Base-by-base conservation (phyloP, 768 basidiomycete species). In the Termitomyces heimii region DNA sequence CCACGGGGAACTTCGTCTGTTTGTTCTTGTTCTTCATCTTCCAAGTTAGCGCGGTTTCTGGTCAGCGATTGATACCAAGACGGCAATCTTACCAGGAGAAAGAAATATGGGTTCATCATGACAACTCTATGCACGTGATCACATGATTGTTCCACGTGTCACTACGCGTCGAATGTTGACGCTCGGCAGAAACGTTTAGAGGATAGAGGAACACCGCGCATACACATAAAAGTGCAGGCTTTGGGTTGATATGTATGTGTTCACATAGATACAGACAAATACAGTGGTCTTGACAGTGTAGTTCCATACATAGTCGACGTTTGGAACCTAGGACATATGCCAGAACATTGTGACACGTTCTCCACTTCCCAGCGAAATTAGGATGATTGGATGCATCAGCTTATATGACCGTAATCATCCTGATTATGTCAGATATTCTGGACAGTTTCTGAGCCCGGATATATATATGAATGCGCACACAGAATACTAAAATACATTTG, bases 11-110 rank as follows among this genome's bases (percentile, higher is more conserved):
- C 64, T 92, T 91, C 10, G 92, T 93, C 57, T 89, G 84, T 70
- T 92, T 94, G 71, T 92, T 92, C 73, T 91, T 92, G 66, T 90
- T 91, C 76, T 92, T 92, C 90, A 92, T 92, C 43, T 44, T 62
- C 9, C 35, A 2, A 5, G 1, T 22, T 22, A 29, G n/a, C 26
- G 9, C 37, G 4, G 28, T 26, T 44, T 7, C 1, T 35, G 9
- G 37, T 34, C 28, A 8, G 22, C 28, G 7, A 24, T 26, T 34
- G 37, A 20, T 39, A 14, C 12, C 18, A 52, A 28, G n/a, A 14
- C 24, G 26, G 47, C 29, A 37, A n/a, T 24, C 29, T 20, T 31
- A 16, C 16, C 32, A 12, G 10, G 34, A 42, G 29, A 34, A 34
- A 28, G 13, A 39, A n/a, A 22, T 40, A 20, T n/a, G 10, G 12